Percentiles rank a stretch among this genome's conserved stretches.
These are phyloP conservation scores for Solanum hybrid DNA, from an alignment of 305 asterid genomes.

Conservation along the genomic window DNA sequence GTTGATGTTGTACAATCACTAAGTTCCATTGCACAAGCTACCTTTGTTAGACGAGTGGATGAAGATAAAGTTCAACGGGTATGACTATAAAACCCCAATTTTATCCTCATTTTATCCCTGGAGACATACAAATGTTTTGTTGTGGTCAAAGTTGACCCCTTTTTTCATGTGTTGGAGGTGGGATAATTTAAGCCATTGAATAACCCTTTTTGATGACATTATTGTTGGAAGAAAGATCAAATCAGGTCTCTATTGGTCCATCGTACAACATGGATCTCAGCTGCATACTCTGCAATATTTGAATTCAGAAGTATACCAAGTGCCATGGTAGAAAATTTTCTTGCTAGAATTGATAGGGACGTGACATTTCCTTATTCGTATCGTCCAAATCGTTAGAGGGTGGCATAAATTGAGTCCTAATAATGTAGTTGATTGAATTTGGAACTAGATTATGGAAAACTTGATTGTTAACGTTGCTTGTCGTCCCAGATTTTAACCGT, in stretches of 20 bases:
- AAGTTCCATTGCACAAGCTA: background rate
- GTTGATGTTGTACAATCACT: background rate
- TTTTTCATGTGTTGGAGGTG: background rate
- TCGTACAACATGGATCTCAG: background rate
- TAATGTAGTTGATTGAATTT: background rate
- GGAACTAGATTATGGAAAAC: background rate
- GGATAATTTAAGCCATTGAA: background rate
- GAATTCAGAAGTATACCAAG: background rate
- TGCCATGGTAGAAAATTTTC: background rate
- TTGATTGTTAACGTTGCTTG: background rate
- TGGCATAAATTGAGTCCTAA: background rate
- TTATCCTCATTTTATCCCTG: background rate
- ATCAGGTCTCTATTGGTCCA: conserved; percentile 25
- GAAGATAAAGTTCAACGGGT: background rate
- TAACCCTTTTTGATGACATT: background rate
- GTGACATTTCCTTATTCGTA: background rate
- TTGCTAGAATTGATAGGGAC: background rate
- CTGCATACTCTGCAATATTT: background rate
- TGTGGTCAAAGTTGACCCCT: background rate
- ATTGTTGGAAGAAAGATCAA: background rate
- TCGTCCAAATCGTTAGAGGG: background rate
- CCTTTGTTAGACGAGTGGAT: background rate
- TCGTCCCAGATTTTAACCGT: background rate
- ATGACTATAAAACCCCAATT: background rate
- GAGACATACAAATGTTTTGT: background rate